A percentile compares a stretch with the other conserved stretches of the same genome.
phyloP scores from a whole-genome alignment of 495 filamentous ascomycete genomes.

The Clavariopsis aquatica region DNA sequence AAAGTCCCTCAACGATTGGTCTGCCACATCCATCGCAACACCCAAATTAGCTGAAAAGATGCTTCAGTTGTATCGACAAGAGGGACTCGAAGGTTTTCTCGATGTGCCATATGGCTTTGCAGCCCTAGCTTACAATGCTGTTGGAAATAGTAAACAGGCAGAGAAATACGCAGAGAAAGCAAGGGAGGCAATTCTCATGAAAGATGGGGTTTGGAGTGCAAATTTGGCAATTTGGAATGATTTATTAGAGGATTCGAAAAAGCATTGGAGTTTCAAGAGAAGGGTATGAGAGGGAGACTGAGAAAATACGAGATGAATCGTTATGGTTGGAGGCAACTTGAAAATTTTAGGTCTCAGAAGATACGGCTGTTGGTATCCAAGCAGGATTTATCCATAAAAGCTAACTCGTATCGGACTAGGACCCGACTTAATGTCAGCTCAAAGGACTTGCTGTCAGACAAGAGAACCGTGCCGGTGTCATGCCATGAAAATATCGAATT shows the following conservation, averaged over 20 bases:
- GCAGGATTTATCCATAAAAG: too few relatives aligned
- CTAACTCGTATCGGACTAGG: too few relatives aligned
- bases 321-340: not conserved
- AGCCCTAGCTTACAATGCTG: conserved; percentile 38
- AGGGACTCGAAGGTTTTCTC: conserved; percentile 40
- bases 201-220: conserved; percentile 40
- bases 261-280: conserved; percentile 32
- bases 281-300: not conserved
- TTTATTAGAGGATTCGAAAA: conserved; percentile 17
- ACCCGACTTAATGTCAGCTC: too few relatives aligned
- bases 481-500: too few relatives aligned
- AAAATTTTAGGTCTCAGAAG: too few relatives aligned
- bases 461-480: too few relatives aligned
- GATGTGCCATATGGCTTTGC: conserved; percentile 38
- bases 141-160: conserved; percentile 34
- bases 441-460: too few relatives aligned
- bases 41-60: conserved; percentile 37
- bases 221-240: conserved; percentile 31
- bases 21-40: not conserved
- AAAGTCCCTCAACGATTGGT: conserved; percentile 30
- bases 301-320: not conserved
- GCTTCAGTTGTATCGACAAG: conserved; percentile 37
- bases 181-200: conserved; percentile 35
- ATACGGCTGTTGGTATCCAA: too few relatives aligned
- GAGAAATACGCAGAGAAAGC: conserved; percentile 36